Evolutionary conservation across 2,329 filamentous ascomycete species (phyloP).

Genomic region (Aureobasidium sp.): DNA sequence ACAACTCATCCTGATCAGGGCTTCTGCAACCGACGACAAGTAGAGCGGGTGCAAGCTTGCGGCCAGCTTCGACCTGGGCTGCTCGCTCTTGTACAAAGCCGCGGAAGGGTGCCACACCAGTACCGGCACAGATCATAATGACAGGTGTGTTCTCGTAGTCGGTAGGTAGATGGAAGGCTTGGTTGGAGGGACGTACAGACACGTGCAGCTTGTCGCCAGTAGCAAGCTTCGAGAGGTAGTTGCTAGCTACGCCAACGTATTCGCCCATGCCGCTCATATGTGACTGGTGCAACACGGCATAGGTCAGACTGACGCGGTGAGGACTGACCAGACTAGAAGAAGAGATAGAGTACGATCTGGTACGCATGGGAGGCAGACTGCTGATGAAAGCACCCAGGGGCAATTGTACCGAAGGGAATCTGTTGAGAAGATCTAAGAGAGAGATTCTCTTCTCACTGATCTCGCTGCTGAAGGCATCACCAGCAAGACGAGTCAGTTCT

Average conservation of each 20-base stretch:
- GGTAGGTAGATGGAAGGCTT: slow-evolving; percentile 36
- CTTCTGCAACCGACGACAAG: slow-evolving; percentile 57
- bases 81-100: slow-evolving; percentile 92
- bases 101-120: slow-evolving; percentile 95
- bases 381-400: slow-evolving; percentile 59
- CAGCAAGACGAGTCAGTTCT: slow-evolving; percentile 40
- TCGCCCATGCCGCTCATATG: slow-evolving; percentile 20
- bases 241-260: slow-evolving; percentile 35
- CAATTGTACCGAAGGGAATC: slow-evolving; percentile 50
- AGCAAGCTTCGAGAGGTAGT: slow-evolving; percentile 32
- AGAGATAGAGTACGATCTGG: slow-evolving; percentile 26
- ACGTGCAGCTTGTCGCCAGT: slow-evolving; percentile 35
- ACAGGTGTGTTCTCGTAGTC: slow-evolving; percentile 32
- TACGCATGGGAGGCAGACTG: slow-evolving; percentile 66
- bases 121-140: slow-evolving; percentile 98
- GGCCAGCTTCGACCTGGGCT: slow-evolving; percentile 38
- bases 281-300: slow-evolving; percentile 41
- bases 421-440: slow-evolving; percentile 60
- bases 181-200: slow-evolving; percentile 31
- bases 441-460: slow-evolving; percentile 38
- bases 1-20: slow-evolving; percentile 49
- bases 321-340: slow-evolving; percentile 24
- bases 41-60: slow-evolving; percentile 43
- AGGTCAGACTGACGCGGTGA: slow-evolving; percentile 47
- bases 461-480: slow-evolving; percentile 28